Base-by-base conservation (phyloP, 176 grass and related monocot species). In the Otatea glauca region DNA sequence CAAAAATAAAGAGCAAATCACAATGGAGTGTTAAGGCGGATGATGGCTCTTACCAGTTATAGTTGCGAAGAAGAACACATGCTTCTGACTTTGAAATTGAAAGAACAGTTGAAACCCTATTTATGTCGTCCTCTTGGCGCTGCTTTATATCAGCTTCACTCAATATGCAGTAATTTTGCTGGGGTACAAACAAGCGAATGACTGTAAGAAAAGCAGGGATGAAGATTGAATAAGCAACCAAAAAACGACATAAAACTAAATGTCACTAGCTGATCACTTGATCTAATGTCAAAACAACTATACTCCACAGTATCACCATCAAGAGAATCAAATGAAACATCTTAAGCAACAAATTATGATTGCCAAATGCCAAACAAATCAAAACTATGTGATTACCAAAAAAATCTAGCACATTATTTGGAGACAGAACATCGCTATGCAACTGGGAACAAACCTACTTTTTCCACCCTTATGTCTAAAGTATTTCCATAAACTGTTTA, bases 151-250 rank as follows among this genome's bases (percentile, higher is more conserved):
- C 91, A 84, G 47, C 77, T 79, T 99, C 97, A 80, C 84, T 96
- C 47, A 96, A 91, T 84, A 95, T 76, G 70, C 90, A 89, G 82
- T 99, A 99, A 80, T 89, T 99, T 92, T 94, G 97, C 97, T 99
- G 89, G 51, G 44, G 71, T 62, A 82, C 34, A 80, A 83, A 89
- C 73, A 85, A 49, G 21, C 12, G 38, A 87, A 79, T 82, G 76
- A 73, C 4, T 20, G 42, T 67, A 74, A 80, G 67, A 80, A 78
- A 27, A 87, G 69, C 32, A 74, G 9, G 70, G 18, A 78, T 44
- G 55, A 72, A 53, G 42, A 29, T 63, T 24, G 5, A 67, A 32
- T 82, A 80, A 68, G 63, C 27, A 68, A 70, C 68, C 4, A 67
- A 55, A 55, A 20, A 21, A 55, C 6, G 6, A 55, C 53, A 18